A percentile compares a stretch with the other conserved stretches of the same genome.
phyloP scores from a whole-genome alignment of 139 green algal genomes.

The Chlamydomonas incerta region DNA sequence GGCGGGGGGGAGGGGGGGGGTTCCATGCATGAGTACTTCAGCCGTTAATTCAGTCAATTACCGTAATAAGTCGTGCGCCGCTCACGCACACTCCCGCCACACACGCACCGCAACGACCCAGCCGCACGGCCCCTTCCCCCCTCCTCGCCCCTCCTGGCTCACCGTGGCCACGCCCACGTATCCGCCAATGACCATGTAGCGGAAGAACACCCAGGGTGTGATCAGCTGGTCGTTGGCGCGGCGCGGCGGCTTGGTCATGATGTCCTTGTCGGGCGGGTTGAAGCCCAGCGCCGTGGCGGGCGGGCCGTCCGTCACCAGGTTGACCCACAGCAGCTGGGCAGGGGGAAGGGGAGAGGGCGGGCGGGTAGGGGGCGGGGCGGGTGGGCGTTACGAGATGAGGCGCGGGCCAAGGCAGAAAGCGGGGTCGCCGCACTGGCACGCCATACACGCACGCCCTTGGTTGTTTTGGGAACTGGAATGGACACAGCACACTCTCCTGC shows the following conservation, averaged over 20 bases:
- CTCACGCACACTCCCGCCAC: background rate
- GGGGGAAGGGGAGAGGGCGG: background rate
- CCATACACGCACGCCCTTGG: background rate
- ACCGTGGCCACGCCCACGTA: slow-evolving; percentile 97
- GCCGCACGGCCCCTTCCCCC: too few relatives aligned
- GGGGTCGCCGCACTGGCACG: too few relatives aligned
- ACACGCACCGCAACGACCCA: too few relatives aligned
- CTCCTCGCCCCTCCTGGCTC: background rate
- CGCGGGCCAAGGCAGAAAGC: too few relatives aligned
- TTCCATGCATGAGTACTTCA: too few relatives aligned
- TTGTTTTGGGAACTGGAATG: too few relatives aligned
- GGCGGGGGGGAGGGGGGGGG: too few relatives aligned
- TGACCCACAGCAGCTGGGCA: slow-evolving; percentile 97
- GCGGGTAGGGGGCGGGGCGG: too few relatives aligned
- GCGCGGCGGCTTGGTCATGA: slow-evolving; percentile 86
- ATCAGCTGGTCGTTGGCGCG: slow-evolving; percentile 76
- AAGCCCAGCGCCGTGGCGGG: slow-evolving; percentile 97
- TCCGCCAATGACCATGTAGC: slow-evolving; percentile 83
- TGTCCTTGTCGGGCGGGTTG: slow-evolving; percentile 85
- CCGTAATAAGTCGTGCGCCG: too few relatives aligned
- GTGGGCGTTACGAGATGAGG: too few relatives aligned
- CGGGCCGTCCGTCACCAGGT: slow-evolving; percentile 98
- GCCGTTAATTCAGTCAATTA: too few relatives aligned
- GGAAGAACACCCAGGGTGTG: slow-evolving; percentile 81
- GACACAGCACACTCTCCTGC: too few relatives aligned